Evolutionary conservation across 306 rosid genomes (phyloP), one percentile per base, ranked within the genome.

Genomic region (Prunus kanzakura): DNA sequence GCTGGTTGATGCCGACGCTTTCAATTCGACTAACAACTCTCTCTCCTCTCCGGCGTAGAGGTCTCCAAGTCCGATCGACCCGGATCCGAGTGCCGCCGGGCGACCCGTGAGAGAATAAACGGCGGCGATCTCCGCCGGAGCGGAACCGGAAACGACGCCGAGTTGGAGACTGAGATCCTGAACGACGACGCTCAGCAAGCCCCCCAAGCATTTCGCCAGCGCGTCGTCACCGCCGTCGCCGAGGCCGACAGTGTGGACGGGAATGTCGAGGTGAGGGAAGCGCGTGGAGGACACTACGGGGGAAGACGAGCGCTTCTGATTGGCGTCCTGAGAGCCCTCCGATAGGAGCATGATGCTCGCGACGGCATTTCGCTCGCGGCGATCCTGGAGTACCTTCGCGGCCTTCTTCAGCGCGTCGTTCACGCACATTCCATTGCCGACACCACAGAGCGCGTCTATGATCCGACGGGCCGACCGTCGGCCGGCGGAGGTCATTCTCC

Each of bases 361-460:
- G 5, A 85, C 83, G 8, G 93, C 60, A 71, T 92, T 96, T 73
- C 75, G 88, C 81, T 92, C 97, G 3, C 98, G 96, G 65, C 99
- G 96, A 76, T 96, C 99, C 50, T 92, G 97, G 6, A 96, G 82
- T 1, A 96, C 97, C 58, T 92, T 96, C 0, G 91, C 93, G 0
- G 99, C 98, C 18, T 96, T 96, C 77, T 92, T 88, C 12, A 96
- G 81, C 0, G 99, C 99, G 71, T 96, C 99, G 76, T 80, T 83
- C 35, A 84, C 87, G 9, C 87, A 83, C 23, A 81, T 65, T 2
- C 83, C 88, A 11, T 88, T 91, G 3, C 90, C 92, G 11, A 92
- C 88, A 6, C 66, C 83, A 10, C 85, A 82, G 32, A 86, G 76
- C 32, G 84, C 80, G 66, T 86, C 89, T 10, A 83, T 77, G 20